Evolutionary conservation across 345 rosid genomes (phyloP).

Genomic region (Eucalyptus marginata): DNA sequence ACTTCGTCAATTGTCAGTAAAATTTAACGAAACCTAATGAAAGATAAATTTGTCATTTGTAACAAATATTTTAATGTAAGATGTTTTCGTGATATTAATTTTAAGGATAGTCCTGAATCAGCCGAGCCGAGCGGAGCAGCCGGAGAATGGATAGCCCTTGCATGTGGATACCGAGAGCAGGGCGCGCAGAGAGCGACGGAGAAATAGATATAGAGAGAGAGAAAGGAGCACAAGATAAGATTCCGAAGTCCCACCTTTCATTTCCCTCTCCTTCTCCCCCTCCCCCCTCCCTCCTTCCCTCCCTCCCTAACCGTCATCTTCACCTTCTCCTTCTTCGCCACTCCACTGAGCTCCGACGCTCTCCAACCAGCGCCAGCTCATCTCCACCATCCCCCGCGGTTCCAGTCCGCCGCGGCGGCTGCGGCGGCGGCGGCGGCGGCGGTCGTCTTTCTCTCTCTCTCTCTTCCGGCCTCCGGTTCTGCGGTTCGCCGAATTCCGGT

Average conservation of each 20-base stretch:
- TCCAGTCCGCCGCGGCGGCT: background rate
- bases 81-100: no score
- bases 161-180: background rate
- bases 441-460: background rate
- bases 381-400: background rate
- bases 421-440: background rate
- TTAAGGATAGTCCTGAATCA: fast-evolving
- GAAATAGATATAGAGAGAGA: background rate
- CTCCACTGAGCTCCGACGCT: background rate
- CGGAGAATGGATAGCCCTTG: background rate
- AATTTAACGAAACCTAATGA: fast-evolving
- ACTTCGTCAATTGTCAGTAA: fast-evolving
- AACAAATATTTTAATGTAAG: no score
- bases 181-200: background rate
- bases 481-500: background rate
- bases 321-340: background rate
- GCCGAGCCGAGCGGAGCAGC: background rate
- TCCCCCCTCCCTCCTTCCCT: background rate
- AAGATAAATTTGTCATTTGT: no score
- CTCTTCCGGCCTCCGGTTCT: background rate
- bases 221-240: constrained; percentile 17
- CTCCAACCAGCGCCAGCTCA: background rate
- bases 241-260: constrained; percentile 24
- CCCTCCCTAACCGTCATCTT: background rate
- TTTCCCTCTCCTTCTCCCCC: constrained; percentile 5